Evolutionary conservation across 495 filamentous ascomycete genomes (phyloP), one percentile per base, ranked within the genome.

Genomic region (Cercophora newfieldiana): DNA sequence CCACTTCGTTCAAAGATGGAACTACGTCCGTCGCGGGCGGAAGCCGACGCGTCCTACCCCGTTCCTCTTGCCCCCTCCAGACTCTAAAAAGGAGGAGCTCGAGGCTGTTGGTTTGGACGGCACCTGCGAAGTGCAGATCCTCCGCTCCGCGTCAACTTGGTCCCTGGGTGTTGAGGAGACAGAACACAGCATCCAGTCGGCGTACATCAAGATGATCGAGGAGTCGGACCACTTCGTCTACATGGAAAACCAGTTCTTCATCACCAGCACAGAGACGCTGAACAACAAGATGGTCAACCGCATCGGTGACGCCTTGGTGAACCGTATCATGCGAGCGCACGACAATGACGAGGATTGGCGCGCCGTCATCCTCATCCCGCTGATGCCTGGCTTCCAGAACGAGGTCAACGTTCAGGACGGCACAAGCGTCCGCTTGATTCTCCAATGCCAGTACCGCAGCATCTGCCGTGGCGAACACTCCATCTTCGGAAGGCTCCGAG

Each of bases 1-100:
- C 18, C 95, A 98, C 77, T 99, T 99, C 71, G 93, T 98, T n/a
- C 95, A 99, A 77, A 83, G 95, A 66, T 99, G 95, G 95, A 98
- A 99, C 72, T 99, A 97, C 66, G 89, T 99, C 54, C 85, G 97
- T 50, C 93, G 95, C 16, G 93, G 96, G 55, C 88, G 95, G 31
- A 97, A 96, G 68, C 94, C 96, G 30, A 96, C 93, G 2, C 86
- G 95, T 55, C 95, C 95, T 6, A 97, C 94, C 0, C 95, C 95
- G 1, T 95, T 97, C 72, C 78, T 99, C 24, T 82, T 99, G 19
- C 95, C 95, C 3, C 94, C 95, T 1, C 94, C 96, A 3, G 96
- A 99, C 72, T 97, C 92, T 71, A 90, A 90, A 62, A 82, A 85
- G 2, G 89, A 88, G 12, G 95, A 99, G 68, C 82, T 98, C 22